Evolutionary conservation across 2,329 filamentous ascomycete genomes (phyloP), one percentile per base, ranked within the genome.

Genomic region (Alternaria conjuncta): DNA sequence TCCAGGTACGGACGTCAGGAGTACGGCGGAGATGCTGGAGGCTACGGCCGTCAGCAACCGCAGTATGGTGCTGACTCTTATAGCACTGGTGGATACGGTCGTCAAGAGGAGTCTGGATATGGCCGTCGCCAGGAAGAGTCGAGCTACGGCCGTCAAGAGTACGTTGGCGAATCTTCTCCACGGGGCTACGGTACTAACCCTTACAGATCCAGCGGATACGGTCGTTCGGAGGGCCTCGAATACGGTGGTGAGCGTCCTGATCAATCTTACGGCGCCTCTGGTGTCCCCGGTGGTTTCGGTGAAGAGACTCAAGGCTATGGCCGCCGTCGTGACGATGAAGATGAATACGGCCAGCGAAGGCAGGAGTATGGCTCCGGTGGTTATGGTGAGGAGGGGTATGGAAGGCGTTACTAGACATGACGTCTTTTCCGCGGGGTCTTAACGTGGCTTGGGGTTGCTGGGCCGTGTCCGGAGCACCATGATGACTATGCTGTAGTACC

Each of bases 361-460:
- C 67, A 71, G 28, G 59, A 73, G 47, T 51, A 66, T 61, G 68
- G 72, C 20, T 70, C 64, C 25, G 65, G 63, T 15, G 67, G 67
- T 15, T 67, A 62, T 54, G 65, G 68, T 7, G 65, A 72, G 13
- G 68, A 73, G 44, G 64, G 68, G 3, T 73, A 71, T 54, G 67
- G 58, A 43, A 57, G 68, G 43, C 65, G 70, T 47, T 73, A 73
- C 51, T 73, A 58, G 51, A 36, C 9, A 55, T 59, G 30, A 46
- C 30, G 49, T 30, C 25, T 49, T 44, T 9, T 58, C 30, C 20
- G 49, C 9, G 30, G 30, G 23, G 18, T 20, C 21, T 23, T 3
- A 47, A 47, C 15, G 32, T 55, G 53, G 7, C 47, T 32, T 25
- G 23, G 55, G 41, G 8, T 18, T 30, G 15, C 20, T 32, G 25